Conservation (phyloP, 106 monocot genomes). For the Phalaenopsis equestris region DNA sequence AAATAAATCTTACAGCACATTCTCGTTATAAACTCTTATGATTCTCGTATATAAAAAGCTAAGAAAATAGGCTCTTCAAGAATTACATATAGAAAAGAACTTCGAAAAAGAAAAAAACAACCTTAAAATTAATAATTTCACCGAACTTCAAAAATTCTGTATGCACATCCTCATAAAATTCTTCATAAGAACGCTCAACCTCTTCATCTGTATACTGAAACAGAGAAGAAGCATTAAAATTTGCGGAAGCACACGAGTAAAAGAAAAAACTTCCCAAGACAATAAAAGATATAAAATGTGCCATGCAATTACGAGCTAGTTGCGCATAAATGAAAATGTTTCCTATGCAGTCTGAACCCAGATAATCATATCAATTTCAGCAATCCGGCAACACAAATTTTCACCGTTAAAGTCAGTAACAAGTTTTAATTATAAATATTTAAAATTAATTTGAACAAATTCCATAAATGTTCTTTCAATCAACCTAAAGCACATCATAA, state of each 20-base stretch:
- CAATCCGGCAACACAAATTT: background rate
- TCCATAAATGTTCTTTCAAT: background rate
- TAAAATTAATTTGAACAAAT: background rate
- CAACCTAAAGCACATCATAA: background rate
- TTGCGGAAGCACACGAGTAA: constrained; percentile 1
- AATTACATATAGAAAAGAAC: background rate
- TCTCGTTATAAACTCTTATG: background rate
- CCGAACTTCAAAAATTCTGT: constrained; percentile 98
- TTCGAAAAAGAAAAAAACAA: constrained; percentile 14
- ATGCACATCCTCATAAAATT: constrained; percentile 99
- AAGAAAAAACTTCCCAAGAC: background rate
- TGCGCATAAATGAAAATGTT: background rate
- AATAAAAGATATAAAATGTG: constrained; percentile 2
- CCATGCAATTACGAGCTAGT: background rate
- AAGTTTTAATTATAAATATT: background rate
- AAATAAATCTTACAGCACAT: background rate
- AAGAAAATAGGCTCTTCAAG: background rate
- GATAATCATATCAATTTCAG: background rate
- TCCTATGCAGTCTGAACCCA: background rate
- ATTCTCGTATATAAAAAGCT: constrained; percentile 1
- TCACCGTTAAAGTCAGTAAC: background rate
- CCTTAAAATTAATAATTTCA: constrained; percentile 97
- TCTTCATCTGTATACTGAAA: constrained; percentile 95
- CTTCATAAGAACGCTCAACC: constrained; percentile 80
- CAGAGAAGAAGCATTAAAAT: constrained; percentile 4